phyloP scores from a whole-genome alignment of 805 yeast genomes.

The Kazachstania bromeliacearum region DNA sequence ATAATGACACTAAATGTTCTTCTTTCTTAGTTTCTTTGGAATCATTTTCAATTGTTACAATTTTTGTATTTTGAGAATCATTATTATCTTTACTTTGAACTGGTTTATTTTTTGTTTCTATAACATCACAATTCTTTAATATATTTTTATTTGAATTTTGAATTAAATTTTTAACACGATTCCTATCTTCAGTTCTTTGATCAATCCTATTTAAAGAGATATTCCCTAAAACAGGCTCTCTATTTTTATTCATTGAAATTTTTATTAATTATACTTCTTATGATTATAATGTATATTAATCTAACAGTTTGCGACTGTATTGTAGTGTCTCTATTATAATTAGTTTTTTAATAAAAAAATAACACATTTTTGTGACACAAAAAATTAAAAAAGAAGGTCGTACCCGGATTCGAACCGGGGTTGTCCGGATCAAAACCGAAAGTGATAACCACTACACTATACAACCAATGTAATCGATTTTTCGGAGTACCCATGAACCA shows the following conservation, averaged over 20 bases:
- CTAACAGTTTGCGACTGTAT: neutral
- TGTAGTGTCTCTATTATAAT: neutral
- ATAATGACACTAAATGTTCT: neutral
- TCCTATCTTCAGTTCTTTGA: neutral
- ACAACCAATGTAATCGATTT: slow-evolving; percentile 13
- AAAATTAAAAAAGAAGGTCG: slow-evolving; percentile 40
- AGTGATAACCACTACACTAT: slow-evolving; percentile 78
- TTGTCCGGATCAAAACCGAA: slow-evolving; percentile 73
- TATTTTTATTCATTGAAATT: neutral
- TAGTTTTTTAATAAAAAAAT: neutral
- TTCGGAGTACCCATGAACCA: too few relatives aligned
- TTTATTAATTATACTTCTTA: neutral
- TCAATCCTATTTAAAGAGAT: slow-evolving; percentile 4
- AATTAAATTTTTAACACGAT: neutral
- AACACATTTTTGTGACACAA: slow-evolving; percentile 2
- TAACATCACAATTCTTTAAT: neutral
- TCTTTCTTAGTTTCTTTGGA: neutral
- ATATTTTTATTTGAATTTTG: neutral
- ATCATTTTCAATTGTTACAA: neutral
- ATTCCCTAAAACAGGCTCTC: slow-evolving; percentile 1
- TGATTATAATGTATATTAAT: neutral
- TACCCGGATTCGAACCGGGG: slow-evolving; percentile 84
- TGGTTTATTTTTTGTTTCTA: neutral
- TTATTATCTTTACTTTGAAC: neutral
- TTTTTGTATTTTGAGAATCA: neutral